Conservation (phyloP, 441 rosid genomes). For the Pelargonium fulgidum region DNA sequence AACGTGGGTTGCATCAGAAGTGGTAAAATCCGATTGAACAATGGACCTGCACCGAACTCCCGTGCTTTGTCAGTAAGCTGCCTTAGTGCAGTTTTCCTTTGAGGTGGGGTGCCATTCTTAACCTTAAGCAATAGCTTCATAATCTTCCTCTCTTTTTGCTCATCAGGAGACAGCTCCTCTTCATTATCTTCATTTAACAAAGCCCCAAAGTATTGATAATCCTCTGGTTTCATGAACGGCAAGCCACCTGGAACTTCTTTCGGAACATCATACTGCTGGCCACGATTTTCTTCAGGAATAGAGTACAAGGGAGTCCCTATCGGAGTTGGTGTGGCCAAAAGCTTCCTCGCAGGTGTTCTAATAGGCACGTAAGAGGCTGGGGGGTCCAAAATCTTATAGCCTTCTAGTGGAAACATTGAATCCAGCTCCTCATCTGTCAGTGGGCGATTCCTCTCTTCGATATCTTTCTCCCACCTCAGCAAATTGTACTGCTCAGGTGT, state of each 20-base stretch:
- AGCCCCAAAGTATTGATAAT: conserved; percentile 81
- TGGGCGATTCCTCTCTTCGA: conserved; percentile 92
- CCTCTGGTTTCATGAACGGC: conserved; percentile 97
- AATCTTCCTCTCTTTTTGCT: conserved; percentile 94
- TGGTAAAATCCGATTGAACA: conserved; percentile 79
- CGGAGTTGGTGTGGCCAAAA: conserved; percentile 85
- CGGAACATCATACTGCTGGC: conserved; percentile 96
- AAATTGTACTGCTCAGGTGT: conserved; percentile 84
- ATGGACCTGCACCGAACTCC: conserved; percentile 92
- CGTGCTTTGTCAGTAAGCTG: conserved; percentile 96
- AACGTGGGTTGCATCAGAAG: conserved; percentile 92
- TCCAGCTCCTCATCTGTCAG: conserved; percentile 94
- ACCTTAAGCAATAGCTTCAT: conserved; percentile 89
- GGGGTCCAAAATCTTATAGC: conserved; percentile 84
- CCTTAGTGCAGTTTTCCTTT: conserved; percentile 90
- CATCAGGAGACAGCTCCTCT: conserved; percentile 78
- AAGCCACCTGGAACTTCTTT: conserved; percentile 78
- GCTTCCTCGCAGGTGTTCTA: conserved; percentile 83
- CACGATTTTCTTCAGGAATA: conserved; percentile 89
- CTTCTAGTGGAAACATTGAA: conserved; percentile 84
- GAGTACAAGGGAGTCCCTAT: conserved; percentile 74
- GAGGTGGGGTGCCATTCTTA: conserved; percentile 94
- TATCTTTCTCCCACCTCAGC: conserved; percentile 94
- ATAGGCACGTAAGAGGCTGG: conserved; percentile 97
- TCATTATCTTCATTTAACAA: conserved; percentile 84